Evolutionary conservation across 2,329 filamentous ascomycete species (phyloP).

Genomic region (Thermoascus crustaceus): DNA sequence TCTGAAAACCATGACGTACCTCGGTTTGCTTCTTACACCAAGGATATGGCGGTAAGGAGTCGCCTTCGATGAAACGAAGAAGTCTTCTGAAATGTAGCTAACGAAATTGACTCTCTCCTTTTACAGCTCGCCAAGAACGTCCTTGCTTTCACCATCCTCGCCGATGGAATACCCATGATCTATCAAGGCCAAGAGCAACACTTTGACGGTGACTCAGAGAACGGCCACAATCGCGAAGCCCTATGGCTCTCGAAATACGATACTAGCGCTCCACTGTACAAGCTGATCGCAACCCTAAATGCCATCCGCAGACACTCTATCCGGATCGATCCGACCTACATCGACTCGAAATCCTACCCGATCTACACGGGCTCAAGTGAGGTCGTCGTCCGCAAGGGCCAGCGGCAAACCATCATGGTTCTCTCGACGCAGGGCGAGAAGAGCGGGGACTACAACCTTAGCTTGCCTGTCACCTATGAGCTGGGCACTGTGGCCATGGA

Average conservation of each 20-base stretch:
- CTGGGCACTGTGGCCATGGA: constrained; percentile 26
- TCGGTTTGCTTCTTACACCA: constrained; percentile 46
- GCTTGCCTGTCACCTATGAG: constrained; percentile 37
- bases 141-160: constrained; percentile 53
- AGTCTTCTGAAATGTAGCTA: constrained; percentile 1
- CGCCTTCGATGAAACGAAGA: background rate
- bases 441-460: constrained; percentile 34
- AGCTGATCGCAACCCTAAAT: constrained; percentile 38
- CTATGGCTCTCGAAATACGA: constrained; percentile 47
- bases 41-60: constrained; percentile 40
- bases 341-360: constrained; percentile 27
- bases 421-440: constrained; percentile 30
- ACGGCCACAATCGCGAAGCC: constrained; percentile 44
- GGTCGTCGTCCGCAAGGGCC: constrained; percentile 35
- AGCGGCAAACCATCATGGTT: constrained; percentile 29
- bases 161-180: constrained; percentile 54
- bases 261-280: constrained; percentile 38
- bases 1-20: constrained; percentile 53
- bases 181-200: constrained; percentile 61
- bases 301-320: constrained; percentile 37
- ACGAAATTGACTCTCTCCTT: background rate
- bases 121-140: constrained; percentile 50
- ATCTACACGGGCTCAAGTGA: constrained; percentile 34
- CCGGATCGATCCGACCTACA: constrained; percentile 23
- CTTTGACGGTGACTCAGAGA: constrained; percentile 44